A percentile compares a stretch with the other conserved stretches of the same genome.
phyloP scores from a whole-genome alignment of 495 filamentous ascomycete genomes.

The Tetracladium setigerum region DNA sequence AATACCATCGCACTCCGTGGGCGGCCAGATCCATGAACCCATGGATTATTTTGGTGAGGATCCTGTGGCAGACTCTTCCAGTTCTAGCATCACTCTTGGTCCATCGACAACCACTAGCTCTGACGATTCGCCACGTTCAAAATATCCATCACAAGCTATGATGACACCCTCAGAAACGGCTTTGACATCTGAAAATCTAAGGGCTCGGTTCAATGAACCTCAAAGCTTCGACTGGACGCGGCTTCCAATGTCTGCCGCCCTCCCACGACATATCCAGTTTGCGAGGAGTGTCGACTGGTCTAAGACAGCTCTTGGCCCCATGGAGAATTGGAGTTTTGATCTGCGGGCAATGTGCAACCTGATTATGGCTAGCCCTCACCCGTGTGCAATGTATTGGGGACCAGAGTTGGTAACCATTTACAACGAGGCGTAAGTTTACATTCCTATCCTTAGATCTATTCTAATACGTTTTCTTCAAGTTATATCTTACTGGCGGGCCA shows the following conservation, averaged over 20 bases:
- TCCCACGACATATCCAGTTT: slow-evolving; percentile 58
- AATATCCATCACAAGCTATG: slow-evolving; percentile 7
- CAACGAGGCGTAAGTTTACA: slow-evolving; percentile 73
- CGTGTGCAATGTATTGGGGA: slow-evolving; percentile 68
- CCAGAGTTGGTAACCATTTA: slow-evolving; percentile 58
- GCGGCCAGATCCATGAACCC: slow-evolving; percentile 23
- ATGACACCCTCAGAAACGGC: not conserved
- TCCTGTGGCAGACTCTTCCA: too few species aligned
- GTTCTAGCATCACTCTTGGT: too few species aligned
- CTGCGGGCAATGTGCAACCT: slow-evolving; percentile 57
- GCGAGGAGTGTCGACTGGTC: slow-evolving; percentile 60
- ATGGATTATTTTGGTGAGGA: slow-evolving; percentile 40
- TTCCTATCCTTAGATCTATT: slow-evolving; percentile 9
- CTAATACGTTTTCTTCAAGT: slow-evolving; percentile 57
- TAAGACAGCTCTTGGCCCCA: slow-evolving; percentile 53
- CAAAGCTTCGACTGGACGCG: slow-evolving; percentile 63
- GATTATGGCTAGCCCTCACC: slow-evolving; percentile 66
- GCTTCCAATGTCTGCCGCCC: slow-evolving; percentile 44
- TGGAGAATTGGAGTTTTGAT: slow-evolving; percentile 55
- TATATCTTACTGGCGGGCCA: slow-evolving; percentile 55
- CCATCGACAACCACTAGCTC: not conserved
- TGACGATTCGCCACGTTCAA: not conserved
- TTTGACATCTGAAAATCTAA: slow-evolving; percentile 4
- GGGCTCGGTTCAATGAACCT: slow-evolving; percentile 5
- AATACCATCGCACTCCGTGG: slow-evolving; percentile 3